Percentiles rank a stretch among this genome's conserved stretches.
Evolutionary conservation across 2,329 filamentous ascomycete species (phyloP).

Genomic region (Colletotrichum musae): DNA sequence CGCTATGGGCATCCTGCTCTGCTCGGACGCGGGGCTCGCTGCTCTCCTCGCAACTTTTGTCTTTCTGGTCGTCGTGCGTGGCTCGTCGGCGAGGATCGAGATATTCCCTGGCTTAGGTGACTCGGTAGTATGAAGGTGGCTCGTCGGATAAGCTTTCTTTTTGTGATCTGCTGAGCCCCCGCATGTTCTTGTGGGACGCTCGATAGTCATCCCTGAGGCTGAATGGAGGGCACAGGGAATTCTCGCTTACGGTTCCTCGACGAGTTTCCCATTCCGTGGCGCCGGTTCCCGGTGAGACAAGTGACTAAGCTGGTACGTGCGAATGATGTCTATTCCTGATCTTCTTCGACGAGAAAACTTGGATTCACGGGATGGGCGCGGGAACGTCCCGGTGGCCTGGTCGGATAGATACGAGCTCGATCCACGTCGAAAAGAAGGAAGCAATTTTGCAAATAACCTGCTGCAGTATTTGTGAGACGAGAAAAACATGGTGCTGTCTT

Average conservation of each 20-base stretch:
- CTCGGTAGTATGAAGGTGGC: not conserved
- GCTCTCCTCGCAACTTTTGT: not conserved
- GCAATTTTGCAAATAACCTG: constrained; percentile 3
- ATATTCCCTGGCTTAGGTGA: constrained; percentile 8
- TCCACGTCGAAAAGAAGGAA: not conserved
- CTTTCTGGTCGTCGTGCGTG: no score
- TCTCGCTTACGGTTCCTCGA: constrained; percentile 19
- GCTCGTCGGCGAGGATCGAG: not conserved
- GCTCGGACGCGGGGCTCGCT: constrained; percentile 19
- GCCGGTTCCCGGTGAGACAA: constrained; percentile 31
- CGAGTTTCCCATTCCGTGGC: constrained; percentile 38
- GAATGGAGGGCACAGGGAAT: constrained; percentile 22
- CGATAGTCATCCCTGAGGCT: constrained; percentile 6
- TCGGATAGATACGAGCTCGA: constrained; percentile 1
- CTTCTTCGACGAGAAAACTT: constrained; percentile 19
- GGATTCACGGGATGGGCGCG: constrained; percentile 19
- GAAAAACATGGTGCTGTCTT: constrained; percentile 5
- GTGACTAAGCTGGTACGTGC: constrained; percentile 17
- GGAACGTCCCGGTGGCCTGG: not conserved
- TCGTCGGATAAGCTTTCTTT: constrained; percentile 20
- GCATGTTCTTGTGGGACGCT: constrained; percentile 30
- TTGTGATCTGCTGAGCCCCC: constrained; percentile 11
- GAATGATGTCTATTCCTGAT: not conserved
- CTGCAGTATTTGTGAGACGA: not conserved
- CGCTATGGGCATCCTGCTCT: not conserved